phyloP scores from a whole-genome alignment of 805 yeast genomes.

The Saccharomycopsis vini region DNA sequence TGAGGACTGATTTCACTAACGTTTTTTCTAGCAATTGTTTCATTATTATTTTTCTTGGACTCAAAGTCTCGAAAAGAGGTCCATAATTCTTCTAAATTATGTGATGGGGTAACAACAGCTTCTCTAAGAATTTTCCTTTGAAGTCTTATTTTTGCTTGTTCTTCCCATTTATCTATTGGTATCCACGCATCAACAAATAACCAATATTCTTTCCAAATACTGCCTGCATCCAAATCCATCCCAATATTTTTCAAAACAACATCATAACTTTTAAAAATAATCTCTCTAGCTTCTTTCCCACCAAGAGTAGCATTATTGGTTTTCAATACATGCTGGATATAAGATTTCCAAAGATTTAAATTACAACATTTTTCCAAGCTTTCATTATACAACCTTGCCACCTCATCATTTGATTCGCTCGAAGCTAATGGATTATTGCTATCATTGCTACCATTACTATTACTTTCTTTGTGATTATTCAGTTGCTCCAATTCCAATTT shows the following conservation, averaged over 20 bases:
- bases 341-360: conserved; percentile 66
- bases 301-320: conserved; percentile 65
- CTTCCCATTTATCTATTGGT: conserved; percentile 76
- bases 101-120: conserved; percentile 67
- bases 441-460: too few relatives aligned
- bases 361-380: conserved; percentile 55
- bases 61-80: conserved; percentile 75
- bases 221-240: conserved; percentile 59
- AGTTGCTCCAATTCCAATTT: conserved; percentile 52
- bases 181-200: conserved; percentile 70
- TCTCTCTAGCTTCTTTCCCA: conserved; percentile 69
- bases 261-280: conserved; percentile 74
- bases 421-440: too few relatives aligned
- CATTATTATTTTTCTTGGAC: conserved; percentile 58
- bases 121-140: conserved; percentile 65
- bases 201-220: conserved; percentile 77
- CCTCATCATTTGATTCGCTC: conserved; percentile 53
- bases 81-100: conserved; percentile 74
- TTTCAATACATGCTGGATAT: conserved; percentile 64
- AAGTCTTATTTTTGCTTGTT: conserved; percentile 69
- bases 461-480: too few relatives aligned
- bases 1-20: conserved; percentile 74
- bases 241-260: conserved; percentile 75
- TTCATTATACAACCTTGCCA: conserved; percentile 56
- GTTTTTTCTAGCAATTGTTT: conserved; percentile 73